These are phyloP conservation scores for Gorgonomyces haynaldii DNA, from an alignment of 192 early-diverging fungal species.

Conservation along the genomic window DNA sequence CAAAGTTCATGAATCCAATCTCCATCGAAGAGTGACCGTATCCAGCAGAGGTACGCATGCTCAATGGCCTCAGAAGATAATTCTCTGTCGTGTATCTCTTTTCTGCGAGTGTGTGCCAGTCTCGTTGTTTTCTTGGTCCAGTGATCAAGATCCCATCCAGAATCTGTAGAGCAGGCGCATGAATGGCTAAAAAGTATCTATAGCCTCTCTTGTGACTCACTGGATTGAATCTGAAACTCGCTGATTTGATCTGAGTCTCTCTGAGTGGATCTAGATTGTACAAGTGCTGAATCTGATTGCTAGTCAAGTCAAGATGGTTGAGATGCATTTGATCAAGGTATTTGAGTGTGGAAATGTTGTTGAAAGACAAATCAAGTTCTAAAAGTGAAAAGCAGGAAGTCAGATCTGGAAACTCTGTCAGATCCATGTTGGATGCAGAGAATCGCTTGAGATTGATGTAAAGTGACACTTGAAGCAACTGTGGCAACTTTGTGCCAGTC, in stretches of 20 bases:
- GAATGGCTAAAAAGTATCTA: conserved; percentile 9
- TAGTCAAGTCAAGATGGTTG: conserved; percentile 18
- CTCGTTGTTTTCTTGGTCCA: neutral
- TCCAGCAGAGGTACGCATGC: conserved; percentile 35
- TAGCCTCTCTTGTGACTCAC: conserved; percentile 26
- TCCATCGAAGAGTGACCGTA: conserved; percentile 30
- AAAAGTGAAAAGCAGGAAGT: conserved; percentile 22
- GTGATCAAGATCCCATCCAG: conserved; percentile 12
- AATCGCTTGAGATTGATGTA: conserved; percentile 4
- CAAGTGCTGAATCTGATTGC: conserved; percentile 16
- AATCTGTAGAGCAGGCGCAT: neutral
- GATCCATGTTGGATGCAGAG: neutral
- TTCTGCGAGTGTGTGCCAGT: neutral
- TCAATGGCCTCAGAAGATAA: conserved; percentile 23
- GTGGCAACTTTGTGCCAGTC: neutral
- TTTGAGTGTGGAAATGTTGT: conserved; percentile 15
- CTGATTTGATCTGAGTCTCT: conserved; percentile 2
- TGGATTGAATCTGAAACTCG: conserved; percentile 31
- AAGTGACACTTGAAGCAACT: too few species aligned
- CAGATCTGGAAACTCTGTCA: neutral
- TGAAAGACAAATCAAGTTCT: conserved; percentile 38
- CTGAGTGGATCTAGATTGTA: conserved; percentile 7
- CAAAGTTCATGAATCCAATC: conserved; percentile 31
- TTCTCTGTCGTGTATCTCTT: neutral
- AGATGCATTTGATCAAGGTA: conserved; percentile 7